These are phyloP conservation scores for Echeveria elegans DNA, from an alignment of 164 flowering plant species.

Conservation along the genomic window DNA sequence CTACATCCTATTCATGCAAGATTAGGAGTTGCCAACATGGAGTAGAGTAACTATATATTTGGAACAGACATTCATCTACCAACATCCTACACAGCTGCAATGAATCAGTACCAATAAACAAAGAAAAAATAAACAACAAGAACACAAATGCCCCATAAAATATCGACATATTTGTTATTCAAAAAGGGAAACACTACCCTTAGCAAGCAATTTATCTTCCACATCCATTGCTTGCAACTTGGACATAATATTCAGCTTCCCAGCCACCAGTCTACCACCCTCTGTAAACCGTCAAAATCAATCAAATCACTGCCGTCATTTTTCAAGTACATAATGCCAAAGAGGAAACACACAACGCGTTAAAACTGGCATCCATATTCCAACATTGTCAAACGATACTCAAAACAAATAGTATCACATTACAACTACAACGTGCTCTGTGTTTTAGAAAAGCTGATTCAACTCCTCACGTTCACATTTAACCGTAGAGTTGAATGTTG, in stretches of 20 bases:
- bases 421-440: too few species aligned
- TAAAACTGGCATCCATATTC: too few species aligned
- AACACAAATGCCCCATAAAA: not conserved
- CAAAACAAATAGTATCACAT: too few species aligned
- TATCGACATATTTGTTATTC: not conserved
- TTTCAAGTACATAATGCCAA: not conserved
- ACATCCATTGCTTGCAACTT: conserved; percentile 24
- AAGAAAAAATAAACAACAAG: not conserved
- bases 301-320: not conserved
- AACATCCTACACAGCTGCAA: not conserved
- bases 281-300: too few species aligned
- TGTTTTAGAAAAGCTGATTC: too few species aligned
- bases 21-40: not conserved
- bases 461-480: too few species aligned
- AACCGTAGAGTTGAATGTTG: too few species aligned
- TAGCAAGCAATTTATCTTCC: conserved; percentile 28
- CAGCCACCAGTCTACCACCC: conserved; percentile 16
- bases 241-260: not conserved
- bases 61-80: not conserved
- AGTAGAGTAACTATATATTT: not conserved
- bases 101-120: not conserved
- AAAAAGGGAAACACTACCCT: not conserved
- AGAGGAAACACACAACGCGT: not conserved
- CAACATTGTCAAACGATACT: too few species aligned
- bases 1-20: not conserved